Base-by-base conservation (phyloP, 345 rosid genomes). In the Gossypium ekmanianum region DNA sequence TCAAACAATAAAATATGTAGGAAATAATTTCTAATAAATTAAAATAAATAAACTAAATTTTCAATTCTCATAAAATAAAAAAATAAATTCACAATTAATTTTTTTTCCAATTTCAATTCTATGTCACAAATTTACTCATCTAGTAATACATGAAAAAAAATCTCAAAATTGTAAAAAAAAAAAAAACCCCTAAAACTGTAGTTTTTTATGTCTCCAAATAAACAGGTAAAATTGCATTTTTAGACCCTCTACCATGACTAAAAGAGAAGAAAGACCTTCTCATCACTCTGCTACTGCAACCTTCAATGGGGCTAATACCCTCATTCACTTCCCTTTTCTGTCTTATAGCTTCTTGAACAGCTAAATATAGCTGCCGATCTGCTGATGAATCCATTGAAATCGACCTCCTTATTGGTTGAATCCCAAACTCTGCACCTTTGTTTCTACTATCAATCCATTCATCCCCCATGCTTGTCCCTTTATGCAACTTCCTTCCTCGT, bases 361-460 rank as follows among this genome's bases (percentile, higher is more conserved):
- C 87, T 47, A 85, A 54, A 69, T 81, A 85, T 2, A 91, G 78
- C 17, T 86, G 92, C 47, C 91, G 74, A 77, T 92, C 94, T 1
- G 84, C 85, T 0, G 94, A 90, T 0, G 97, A 92, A 74, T 94
- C 97, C 98, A 94, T 87, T 0, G 98, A 94, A 18, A 94, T 80
- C 7, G 98, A 94, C 77, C 98, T 88, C 65, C 97, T 81, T 2
- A 94, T 82, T 9, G 97, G 97, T 72, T 90, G 89, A 57, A 92
- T 75, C 72, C 80, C 86, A 34, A 91, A 91, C 16, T 80, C 87
- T 8, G 87, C 88, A 43, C 81, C 86, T 43, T 83, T 85, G 20
- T 85, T 84, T 87, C 97, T 88, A 0, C 78, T 85, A 48, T 90
- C 87, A 56, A 94, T 92, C 39, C 91, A 87, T 65, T 92, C 98